Percentiles rank a stretch among this genome's conserved stretches.
Evolutionary conservation across 2,329 filamentous ascomycete species (phyloP).

Genomic region (Neonectria ditissima): DNA sequence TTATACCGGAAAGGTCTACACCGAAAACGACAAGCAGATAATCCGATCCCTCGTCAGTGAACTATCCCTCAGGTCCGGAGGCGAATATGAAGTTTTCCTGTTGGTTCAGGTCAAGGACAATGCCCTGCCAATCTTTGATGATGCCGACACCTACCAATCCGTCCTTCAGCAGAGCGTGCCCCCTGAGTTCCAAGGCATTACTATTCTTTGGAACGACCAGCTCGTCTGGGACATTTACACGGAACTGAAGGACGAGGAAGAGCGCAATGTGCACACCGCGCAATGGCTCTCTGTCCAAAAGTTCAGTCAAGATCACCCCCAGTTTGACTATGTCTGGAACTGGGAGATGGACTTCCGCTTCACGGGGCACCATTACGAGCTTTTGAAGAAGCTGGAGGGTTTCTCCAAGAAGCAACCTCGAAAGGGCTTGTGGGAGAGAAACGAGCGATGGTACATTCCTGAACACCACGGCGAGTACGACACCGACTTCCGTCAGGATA

Average conservation of each 20-base stretch:
- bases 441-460: conserved; percentile 79
- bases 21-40: conserved; percentile 81
- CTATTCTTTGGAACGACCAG: conserved; percentile 79
- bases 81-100: conserved; percentile 84
- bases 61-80: conserved; percentile 78
- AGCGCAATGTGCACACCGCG: conserved; percentile 66
- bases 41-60: conserved; percentile 85
- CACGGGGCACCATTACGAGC: conserved; percentile 84
- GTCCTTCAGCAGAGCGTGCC: conserved; percentile 74
- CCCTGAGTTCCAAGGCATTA: conserved; percentile 75
- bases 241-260: conserved; percentile 72
- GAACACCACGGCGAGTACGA: conserved; percentile 74
- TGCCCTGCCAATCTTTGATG: conserved; percentile 68
- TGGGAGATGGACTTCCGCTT: conserved; percentile 88
- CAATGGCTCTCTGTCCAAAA: conserved; percentile 82
- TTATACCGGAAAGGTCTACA: conserved; percentile 80
- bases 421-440: conserved; percentile 79
- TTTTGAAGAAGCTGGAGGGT: conserved; percentile 72
- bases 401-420: conserved; percentile 77
- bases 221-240: conserved; percentile 84
- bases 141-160: conserved; percentile 67
- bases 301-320: conserved; percentile 79
- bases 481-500: conserved; percentile 72
- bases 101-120: conserved; percentile 82
- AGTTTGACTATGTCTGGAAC: conserved; percentile 88